phyloP scores from a whole-genome alignment of 2,329 filamentous ascomycete species.

The Diaporthe citriasiana region DNA sequence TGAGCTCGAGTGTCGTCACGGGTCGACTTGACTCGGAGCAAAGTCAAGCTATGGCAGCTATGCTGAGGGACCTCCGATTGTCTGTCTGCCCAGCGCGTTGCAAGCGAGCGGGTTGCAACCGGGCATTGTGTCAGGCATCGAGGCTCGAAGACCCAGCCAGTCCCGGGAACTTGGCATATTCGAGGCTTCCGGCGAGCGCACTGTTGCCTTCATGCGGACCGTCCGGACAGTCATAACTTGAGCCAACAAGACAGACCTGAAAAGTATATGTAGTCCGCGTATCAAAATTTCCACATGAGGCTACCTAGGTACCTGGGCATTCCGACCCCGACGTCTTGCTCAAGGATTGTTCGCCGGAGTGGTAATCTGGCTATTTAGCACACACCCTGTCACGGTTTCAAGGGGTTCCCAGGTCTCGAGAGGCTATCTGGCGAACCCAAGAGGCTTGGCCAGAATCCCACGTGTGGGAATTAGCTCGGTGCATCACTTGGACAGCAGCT shows the following conservation, averaged over 20 bases:
- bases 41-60: not conserved
- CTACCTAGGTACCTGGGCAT: no score
- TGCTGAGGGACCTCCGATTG: not conserved
- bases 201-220: not conserved
- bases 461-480: not conserved
- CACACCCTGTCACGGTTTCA: conserved; percentile 22
- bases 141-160: not conserved
- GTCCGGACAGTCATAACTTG: not conserved
- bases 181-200: no score
- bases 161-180: conserved; percentile 1
- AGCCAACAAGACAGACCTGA: not conserved
- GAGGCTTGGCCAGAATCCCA: not conserved
- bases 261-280: not conserved
- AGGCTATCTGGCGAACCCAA: not conserved
- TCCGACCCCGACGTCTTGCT: not conserved
- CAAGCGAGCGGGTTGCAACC: not conserved
- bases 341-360: not conserved
- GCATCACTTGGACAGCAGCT: not conserved
- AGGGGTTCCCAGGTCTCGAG: conserved; percentile 10
- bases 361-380: not conserved
- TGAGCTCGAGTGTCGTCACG: not conserved
- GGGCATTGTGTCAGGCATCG: not conserved
- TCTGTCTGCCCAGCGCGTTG: not conserved
- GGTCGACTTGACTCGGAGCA: not conserved
- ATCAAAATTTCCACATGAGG: not conserved